Conservation (phyloP, 1,284 basidiomycete genomes). For the Trichosporon faecale region DNA sequence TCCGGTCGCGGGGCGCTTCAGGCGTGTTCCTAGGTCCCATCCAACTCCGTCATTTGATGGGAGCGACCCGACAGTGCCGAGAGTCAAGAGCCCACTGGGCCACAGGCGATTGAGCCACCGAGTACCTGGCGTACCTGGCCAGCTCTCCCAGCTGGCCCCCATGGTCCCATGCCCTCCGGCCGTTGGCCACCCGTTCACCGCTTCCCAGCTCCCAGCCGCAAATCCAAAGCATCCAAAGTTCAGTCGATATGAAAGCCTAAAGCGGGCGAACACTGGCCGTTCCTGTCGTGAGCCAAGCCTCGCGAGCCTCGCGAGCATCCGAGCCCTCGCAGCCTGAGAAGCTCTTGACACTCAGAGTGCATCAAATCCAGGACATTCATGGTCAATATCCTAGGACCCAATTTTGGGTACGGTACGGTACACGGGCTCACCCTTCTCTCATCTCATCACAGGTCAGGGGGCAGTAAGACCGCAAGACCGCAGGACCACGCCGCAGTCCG, state of each 20-base stretch:
- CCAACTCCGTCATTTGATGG: conserved; percentile 5
- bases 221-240: conserved; percentile 4
- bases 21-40: neutral
- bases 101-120: neutral
- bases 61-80: conserved; percentile 2
- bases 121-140: neutral
- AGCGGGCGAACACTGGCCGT: neutral
- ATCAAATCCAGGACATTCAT: neutral
- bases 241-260: conserved; percentile 3
- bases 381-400: neutral
- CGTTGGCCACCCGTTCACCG: neutral
- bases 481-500: neutral
- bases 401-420: conserved; percentile 1
- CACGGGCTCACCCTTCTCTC: neutral
- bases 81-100: neutral
- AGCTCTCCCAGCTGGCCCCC: neutral
- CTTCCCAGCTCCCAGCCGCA: conserved; percentile 3
- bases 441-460: neutral
- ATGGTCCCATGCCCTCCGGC: neutral
- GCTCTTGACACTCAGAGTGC: neutral
- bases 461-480: neutral
- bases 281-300: neutral
- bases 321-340: neutral
- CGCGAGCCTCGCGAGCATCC: neutral
- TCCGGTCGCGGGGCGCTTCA: neutral